Conservation (phyloP, 2,329 filamentous ascomycete species). For the Cladosporium colombiae region DNA sequence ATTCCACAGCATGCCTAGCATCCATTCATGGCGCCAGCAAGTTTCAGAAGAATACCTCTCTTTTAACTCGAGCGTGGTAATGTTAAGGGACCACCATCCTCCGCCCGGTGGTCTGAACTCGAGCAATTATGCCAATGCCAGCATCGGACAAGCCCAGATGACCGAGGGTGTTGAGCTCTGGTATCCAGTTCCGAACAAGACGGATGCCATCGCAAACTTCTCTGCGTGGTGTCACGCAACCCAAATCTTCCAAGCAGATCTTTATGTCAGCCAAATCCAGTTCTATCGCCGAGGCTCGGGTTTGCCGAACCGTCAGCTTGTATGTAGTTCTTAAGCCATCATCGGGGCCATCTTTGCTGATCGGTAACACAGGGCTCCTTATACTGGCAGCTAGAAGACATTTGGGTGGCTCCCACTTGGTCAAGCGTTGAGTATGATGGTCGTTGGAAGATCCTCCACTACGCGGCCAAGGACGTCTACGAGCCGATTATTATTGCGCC, state of each 20-base stretch:
- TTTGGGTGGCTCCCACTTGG: conserved; percentile 62
- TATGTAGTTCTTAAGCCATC: no score
- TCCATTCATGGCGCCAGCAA: conserved; percentile 60
- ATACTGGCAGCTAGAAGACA: conserved; percentile 68
- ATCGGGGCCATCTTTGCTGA: no score
- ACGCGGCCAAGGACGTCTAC: conserved; percentile 60
- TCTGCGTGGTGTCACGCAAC: conserved; percentile 63
- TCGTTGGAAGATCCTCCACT: conserved; percentile 64
- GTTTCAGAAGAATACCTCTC: conserved; percentile 53
- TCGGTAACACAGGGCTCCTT: conserved; percentile 46
- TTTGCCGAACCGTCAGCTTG: conserved; percentile 56
- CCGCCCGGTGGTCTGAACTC: conserved; percentile 53
- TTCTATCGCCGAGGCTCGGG: conserved; percentile 64
- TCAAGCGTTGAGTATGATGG: conserved; percentile 64
- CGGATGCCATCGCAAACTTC: conserved; percentile 58
- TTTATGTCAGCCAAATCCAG: conserved; percentile 61
- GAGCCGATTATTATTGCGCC: conserved; percentile 60
- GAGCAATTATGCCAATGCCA: conserved; percentile 47
- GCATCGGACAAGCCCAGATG: conserved; percentile 58
- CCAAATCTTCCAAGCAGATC: conserved; percentile 65
- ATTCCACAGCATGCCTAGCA: conserved; percentile 62
- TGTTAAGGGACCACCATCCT: conserved; percentile 62
- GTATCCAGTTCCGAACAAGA: conserved; percentile 59
- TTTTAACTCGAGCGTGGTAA: conserved; percentile 59
- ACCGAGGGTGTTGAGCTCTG: conserved; percentile 57